Evolutionary conservation across 768 basidiomycete species (phyloP).

Genomic region (Termitomyces sp.): DNA sequence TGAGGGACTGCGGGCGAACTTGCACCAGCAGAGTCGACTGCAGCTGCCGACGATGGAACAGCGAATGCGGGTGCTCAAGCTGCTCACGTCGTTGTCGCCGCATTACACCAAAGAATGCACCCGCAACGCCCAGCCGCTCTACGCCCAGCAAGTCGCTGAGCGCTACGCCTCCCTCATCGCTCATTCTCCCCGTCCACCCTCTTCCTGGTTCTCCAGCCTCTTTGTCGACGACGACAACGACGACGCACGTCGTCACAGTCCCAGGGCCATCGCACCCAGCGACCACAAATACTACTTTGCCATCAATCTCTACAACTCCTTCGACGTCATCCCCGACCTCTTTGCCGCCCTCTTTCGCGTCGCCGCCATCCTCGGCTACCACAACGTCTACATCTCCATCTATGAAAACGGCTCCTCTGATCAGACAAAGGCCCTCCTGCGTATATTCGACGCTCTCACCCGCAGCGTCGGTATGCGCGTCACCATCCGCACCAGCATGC

Average conservation of each 20-base stretch:
- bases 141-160: constrained; percentile 77
- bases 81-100: constrained; percentile 81
- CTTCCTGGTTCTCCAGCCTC: constrained; percentile 39
- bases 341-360: constrained; percentile 96
- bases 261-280: constrained; percentile 23
- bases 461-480: constrained; percentile 87
- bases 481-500: constrained; percentile 87
- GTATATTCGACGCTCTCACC: constrained; percentile 92
- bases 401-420: constrained; percentile 99
- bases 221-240: constrained; percentile 40
- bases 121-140: constrained; percentile 75
- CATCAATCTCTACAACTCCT: constrained; percentile 99
- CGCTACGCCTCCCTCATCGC: constrained; percentile 85
- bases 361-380: constrained; percentile 87
- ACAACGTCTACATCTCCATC: constrained; percentile 97
- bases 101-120: constrained; percentile 95
- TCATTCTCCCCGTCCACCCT: constrained; percentile 51
- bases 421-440: constrained; percentile 94
- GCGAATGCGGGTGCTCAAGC: constrained; percentile 77
- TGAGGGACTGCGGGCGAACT: constrained; percentile 22
- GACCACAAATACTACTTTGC: constrained; percentile 99
- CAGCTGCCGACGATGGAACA: constrained; percentile 79
- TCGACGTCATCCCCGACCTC: constrained; percentile 96
- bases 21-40: constrained; percentile 51
- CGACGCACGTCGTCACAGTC: constrained; percentile 14